phyloP scores from a whole-genome alignment of 2,329 filamentous ascomycete genomes.

The Pezicula carpinea region DNA sequence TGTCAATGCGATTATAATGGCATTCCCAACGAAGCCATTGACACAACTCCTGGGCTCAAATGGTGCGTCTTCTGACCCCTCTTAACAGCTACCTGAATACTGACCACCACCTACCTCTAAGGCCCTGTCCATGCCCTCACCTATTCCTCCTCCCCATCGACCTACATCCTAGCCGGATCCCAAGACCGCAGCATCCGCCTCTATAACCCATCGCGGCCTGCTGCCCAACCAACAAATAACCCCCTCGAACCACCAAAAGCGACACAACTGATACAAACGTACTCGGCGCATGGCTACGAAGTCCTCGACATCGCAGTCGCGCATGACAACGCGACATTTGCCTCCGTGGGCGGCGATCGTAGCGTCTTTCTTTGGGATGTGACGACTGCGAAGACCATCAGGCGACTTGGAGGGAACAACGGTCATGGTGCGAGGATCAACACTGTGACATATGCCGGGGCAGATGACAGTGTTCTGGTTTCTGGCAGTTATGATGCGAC shows the following conservation, averaged over 20 bases:
- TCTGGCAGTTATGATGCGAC: slow-evolving; percentile 72
- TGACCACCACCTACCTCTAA: slow-evolving; percentile 27
- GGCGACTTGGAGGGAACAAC: slow-evolving; percentile 61
- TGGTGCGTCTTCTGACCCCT: slow-evolving; percentile 36
- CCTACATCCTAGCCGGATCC: slow-evolving; percentile 79
- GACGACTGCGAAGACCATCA: slow-evolving; percentile 67
- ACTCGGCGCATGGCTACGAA: slow-evolving; percentile 86
- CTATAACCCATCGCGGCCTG: slow-evolving; percentile 66
- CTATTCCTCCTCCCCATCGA: slow-evolving; percentile 68
- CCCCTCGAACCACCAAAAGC: slow-evolving; percentile 35
- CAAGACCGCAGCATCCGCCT: slow-evolving; percentile 81
- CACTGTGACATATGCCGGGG: slow-evolving; percentile 72
- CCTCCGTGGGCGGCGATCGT: slow-evolving; percentile 84
- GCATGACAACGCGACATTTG: slow-evolving; percentile 77
- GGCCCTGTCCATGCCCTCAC: slow-evolving; percentile 68
- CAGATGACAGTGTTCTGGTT: slow-evolving; percentile 67
- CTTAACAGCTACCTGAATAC: not conserved
- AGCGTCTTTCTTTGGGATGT: slow-evolving; percentile 95
- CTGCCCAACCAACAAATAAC: slow-evolving; percentile 31
- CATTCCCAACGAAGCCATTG: slow-evolving; percentile 41
- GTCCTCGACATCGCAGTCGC: slow-evolving; percentile 76
- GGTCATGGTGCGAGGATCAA: slow-evolving; percentile 57
- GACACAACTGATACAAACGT: slow-evolving; percentile 71
- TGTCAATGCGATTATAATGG: slow-evolving; percentile 23
- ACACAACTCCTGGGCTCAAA: slow-evolving; percentile 55